Evolutionary conservation across 2,329 filamentous ascomycete genomes (phyloP), one percentile per base, ranked within the genome.

Genomic region (Plectosphaerella cucumerina): DNA sequence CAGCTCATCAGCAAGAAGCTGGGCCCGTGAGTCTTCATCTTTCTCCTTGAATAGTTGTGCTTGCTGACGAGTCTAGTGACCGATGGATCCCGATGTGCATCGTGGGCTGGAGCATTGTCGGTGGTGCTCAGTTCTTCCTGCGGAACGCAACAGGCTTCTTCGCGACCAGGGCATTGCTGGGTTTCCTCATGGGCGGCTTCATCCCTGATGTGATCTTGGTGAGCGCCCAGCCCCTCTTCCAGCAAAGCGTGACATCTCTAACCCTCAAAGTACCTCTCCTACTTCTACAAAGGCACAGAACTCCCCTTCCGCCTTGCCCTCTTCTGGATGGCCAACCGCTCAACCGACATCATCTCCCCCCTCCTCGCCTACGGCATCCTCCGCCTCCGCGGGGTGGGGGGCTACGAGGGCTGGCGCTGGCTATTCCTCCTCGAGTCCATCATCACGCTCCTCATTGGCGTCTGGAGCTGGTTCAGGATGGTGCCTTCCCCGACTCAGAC

Each of bases 1-100:
- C 81, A 85, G 58, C 70, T 86, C 6, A 59, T 85, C 12, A 77
- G 73, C 42, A 86, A 86, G 62, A 76, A 75, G 59, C 55, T 70
- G 2, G 67, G 54, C 8, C 56, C 55, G 1, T 68, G 73, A 43
- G 69, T 68, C 20, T 17, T n/a, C 31, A 6, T 3, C 8, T 14
- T 3, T 17, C 17, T 6, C 17, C 15, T 21, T 10, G 17, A 12
- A 18, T 6, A 9, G 6, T 18, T 42, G 17, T 18, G n/a, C 12
- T 18, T 20, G 17, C 39, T 42, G n/a, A 42, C 39, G 5, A 21
- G 4, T 37, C 45, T 39, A 23, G 35, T 22, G 15, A 26, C n/a
- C 26, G 12, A n/a, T 31, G 44, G 61, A 75, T 75, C 6, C 77
- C 75, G 10, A 65, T 80, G 5, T 69, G 70, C 23, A 78, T 69